A percentile compares a stretch with the other conserved stretches of the same genome.
phyloP scores from a whole-genome alignment of 768 basidiomycete species.

The Kwoniella sp. region DNA sequence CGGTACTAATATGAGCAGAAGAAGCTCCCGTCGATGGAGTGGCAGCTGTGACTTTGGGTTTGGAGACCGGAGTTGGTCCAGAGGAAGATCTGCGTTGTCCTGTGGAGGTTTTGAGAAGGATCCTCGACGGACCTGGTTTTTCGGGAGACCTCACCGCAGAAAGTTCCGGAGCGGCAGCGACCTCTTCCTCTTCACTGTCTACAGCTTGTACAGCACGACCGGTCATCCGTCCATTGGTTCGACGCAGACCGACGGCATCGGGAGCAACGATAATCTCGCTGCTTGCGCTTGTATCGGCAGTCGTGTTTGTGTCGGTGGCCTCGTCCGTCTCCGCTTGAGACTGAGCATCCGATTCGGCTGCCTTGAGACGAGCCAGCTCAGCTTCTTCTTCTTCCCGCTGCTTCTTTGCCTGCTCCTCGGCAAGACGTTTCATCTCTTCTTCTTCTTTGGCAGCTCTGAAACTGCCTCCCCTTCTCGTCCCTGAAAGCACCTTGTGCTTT shows the following conservation, averaged over 20 bases:
- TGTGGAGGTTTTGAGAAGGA: not conserved
- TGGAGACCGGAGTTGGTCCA: not conserved
- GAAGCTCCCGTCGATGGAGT: not conserved
- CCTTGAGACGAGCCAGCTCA: not conserved
- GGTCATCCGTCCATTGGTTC: not conserved
- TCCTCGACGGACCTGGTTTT: not conserved
- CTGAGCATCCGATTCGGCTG: not conserved
- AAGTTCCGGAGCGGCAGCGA: constrained; percentile 12
- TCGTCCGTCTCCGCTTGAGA: not conserved
- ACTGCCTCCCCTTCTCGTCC: constrained; percentile 38
- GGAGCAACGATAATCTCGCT: not conserved
- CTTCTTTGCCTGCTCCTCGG: constrained; percentile 17
- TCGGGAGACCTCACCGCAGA: not conserved
- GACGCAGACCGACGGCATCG: not conserved
- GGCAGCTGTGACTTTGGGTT: not conserved
- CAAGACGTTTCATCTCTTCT: constrained; percentile 34
- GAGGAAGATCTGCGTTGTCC: not conserved
- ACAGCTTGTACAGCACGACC: too few relatives aligned
- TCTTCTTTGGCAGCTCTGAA: constrained; percentile 43
- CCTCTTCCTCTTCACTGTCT: constrained; percentile 14
- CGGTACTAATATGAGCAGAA: not conserved
- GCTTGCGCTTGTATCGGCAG: not conserved
- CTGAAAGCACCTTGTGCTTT: constrained; percentile 24
- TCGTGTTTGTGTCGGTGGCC: not conserved
- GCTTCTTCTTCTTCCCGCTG: constrained; percentile 1